Evolutionary conservation across 768 basidiomycete species (phyloP), one percentile per base, ranked within the genome.

Genomic region (Cystofilobasidium bisporidii): DNA sequence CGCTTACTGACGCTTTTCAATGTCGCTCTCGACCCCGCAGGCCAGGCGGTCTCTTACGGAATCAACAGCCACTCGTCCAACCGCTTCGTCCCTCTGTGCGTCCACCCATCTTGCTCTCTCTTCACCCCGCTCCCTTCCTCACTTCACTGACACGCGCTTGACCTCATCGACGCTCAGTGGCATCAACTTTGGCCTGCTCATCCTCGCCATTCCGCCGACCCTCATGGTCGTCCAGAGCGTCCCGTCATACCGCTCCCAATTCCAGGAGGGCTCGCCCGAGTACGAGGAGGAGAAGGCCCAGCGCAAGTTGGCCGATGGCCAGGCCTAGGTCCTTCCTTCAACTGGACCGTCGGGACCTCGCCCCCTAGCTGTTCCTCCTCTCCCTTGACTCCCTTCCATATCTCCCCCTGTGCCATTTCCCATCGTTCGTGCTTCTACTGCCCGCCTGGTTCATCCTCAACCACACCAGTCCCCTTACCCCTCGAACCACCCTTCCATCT

Each of bases 21-120:
- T n/a, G n/a, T n/a, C n/a, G n/a, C n/a, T n/a, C n/a, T n/a, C n/a
- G n/a, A n/a, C n/a, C n/a, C n/a, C n/a, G n/a, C n/a, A n/a, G n/a
- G 24, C 10, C 43, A 43, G 28, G 8, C 58, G 9, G 58, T 59
- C 33, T 59, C 58, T 9, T 59, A 59, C 20, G 58, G 58, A 3
- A 12, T 59, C 58, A 59, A 59, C 58, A 36, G 30, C 3, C 32
- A 36, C 28, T n/a, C n/a, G n/a, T n/a, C n/a, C n/a, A n/a, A n/a
- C n/a, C n/a, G n/a, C n/a, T n/a, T n/a, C n/a, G n/a, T 56, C 55
- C 55, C 55, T 30, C 55, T 56, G 55, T 56, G 33, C 3, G 33
- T 22, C 55, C 18, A 22, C 3, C 40, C 40, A 43, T 43, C 43
- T 43, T 17, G 43, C 18, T 22, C 40, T 41, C 40, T 17, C 48